Evolutionary conservation across 2,329 filamentous ascomycete genomes (phyloP), one percentile per base, ranked within the genome.

Genomic region (Knoxdaviesia proteae): DNA sequence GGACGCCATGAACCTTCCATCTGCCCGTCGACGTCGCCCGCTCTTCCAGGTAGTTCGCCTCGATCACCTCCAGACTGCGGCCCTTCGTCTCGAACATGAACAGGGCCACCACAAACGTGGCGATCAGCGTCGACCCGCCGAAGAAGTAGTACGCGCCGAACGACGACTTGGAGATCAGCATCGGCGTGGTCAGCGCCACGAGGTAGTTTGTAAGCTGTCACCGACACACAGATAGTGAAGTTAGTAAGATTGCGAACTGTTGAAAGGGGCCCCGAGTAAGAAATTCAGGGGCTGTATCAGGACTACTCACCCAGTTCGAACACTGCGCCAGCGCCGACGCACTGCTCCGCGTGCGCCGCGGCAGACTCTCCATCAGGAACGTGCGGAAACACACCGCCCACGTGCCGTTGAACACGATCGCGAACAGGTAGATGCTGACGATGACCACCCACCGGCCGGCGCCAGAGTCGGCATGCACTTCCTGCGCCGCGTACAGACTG

Each of bases 331-430:
- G 52, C 39, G 63, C 65, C 0, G 66, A 69, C 1, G 69, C 70
- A 9, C 64, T 66, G 2, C 68, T 70, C 2, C 72, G 59, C 0
- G 69, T 74, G 7, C 58, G 56, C 29, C 65, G 59, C 0, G 71
- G 70, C 49, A 74, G 65, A 38, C 71, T 74, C 51, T 77, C 72
- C 0, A 67, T 61, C 0, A 65, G 57, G 47, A 69, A 75, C 0
- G 73, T 65, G 37, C 66, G 63, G 39, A 71, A 58, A 0, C 61
- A 59, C 5, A 76, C 63, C 0, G 61, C 70, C 68, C 71, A 75
- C 0, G 67, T 64, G 2, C 53, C 53, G 11, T 54, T 61, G 43
- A 60, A 71, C 0, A 61, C 52, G 4, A 65, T 56, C 1, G 64
- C 60, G 43, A 69, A 69, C 1, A 68, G 35, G 45, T 67, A 71